Percentiles rank a stretch among this genome's conserved stretches.
phyloP scores from a whole-genome alignment of 2,329 filamentous ascomycete species.

The Saccharata proteae region DNA sequence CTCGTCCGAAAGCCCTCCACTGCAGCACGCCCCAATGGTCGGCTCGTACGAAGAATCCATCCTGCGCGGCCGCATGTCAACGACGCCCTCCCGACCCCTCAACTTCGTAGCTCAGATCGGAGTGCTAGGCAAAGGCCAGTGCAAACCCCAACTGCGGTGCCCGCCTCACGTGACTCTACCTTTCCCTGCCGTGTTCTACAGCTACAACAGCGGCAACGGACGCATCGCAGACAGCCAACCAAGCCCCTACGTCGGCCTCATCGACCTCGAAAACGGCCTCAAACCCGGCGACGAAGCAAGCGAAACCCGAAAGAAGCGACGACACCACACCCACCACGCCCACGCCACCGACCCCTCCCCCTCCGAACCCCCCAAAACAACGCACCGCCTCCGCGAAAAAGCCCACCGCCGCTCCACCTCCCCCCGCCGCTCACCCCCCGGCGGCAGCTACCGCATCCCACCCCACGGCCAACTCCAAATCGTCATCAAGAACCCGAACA shows the following conservation, averaged over 20 bases:
- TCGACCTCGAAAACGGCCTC: constrained; percentile 79
- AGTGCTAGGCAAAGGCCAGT: constrained; percentile 78
- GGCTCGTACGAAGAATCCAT: constrained; percentile 98
- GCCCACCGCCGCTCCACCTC: constrained; percentile 43
- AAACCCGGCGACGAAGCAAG: constrained; percentile 34
- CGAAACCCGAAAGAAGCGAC: constrained; percentile 27
- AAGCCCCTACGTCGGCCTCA: constrained; percentile 87
- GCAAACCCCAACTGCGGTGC: constrained; percentile 72
- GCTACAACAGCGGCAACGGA: constrained; percentile 61
- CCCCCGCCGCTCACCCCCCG: constrained; percentile 55
- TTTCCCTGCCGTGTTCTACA: constrained; percentile 94
- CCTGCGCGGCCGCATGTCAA: constrained; percentile 89
- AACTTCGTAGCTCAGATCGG: constrained; percentile 94
- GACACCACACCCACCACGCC: constrained; percentile 12
- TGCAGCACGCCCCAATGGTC: constrained; percentile 90
- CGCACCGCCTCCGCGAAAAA: constrained; percentile 37
- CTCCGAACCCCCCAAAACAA: constrained; percentile 18
- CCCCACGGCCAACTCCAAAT: constrained; percentile 91
- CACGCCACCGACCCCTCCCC: constrained; percentile 20
- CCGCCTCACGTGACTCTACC: constrained; percentile 82
- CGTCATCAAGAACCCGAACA: constrained; percentile 95
- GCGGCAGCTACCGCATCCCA: constrained; percentile 87
- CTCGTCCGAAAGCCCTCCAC: constrained; percentile 54
- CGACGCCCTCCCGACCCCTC: constrained; percentile 80
- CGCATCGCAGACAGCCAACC: constrained; percentile 69